Conservation (phyloP, 2,329 filamentous ascomycete species). For the Paraphoma chrysanthemicola region DNA sequence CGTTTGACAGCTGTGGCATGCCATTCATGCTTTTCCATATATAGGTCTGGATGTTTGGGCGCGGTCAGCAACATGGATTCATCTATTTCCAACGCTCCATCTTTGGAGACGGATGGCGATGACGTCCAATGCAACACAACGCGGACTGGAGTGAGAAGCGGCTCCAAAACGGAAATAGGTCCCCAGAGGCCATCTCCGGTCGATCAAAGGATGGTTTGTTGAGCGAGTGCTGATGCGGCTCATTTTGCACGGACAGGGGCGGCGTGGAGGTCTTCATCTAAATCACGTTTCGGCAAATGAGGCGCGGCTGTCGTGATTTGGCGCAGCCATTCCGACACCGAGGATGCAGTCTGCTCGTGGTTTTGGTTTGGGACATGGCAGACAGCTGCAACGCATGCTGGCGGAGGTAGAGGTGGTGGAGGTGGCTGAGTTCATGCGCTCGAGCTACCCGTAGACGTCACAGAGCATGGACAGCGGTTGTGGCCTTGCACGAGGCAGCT, state of each 20-base stretch:
- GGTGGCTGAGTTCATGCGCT: slow-evolving; percentile 5
- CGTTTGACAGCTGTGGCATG: background rate
- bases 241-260: slow-evolving; percentile 6
- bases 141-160: background rate
- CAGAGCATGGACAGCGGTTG: slow-evolving; percentile 2
- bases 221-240: slow-evolving; percentile 1
- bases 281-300: slow-evolving; percentile 13
- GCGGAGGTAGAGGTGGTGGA: slow-evolving; percentile 12
- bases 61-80: background rate
- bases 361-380: background rate
- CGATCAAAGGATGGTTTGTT: background rate
- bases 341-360: background rate
- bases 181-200: background rate
- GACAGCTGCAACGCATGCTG: background rate
- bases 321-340: slow-evolving; percentile 6
- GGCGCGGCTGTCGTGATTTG: background rate
- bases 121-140: background rate
- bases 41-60: background rate
- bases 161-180: background rate
- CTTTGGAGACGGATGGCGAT: slow-evolving; percentile 2
- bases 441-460: slow-evolving; percentile 5
- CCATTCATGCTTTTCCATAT: background rate
- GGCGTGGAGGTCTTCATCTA: slow-evolving; percentile 7
- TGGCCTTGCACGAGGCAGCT: slow-evolving; percentile 9
- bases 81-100: slow-evolving; percentile 8